Evolutionary conservation across 257 asterid genomes (phyloP).

Genomic region (Cynanchum wilfordii): DNA sequence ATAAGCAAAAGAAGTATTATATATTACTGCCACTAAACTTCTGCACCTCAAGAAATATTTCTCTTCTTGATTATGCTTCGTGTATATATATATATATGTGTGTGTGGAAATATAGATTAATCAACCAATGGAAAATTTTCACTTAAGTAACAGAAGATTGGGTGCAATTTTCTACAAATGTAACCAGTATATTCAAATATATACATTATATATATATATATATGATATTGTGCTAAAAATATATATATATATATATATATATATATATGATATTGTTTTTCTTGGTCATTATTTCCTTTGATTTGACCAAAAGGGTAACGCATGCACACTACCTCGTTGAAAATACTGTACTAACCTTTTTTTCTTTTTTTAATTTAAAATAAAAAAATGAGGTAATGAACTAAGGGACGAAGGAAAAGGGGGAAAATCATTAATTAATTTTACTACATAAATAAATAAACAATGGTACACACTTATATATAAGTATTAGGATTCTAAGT

Average conservation of each 20-base stretch:
- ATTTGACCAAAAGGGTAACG: not conserved
- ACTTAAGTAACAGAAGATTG: not conserved
- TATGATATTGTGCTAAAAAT: too few relatives aligned
- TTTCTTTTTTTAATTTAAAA: too few relatives aligned
- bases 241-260: too few relatives aligned
- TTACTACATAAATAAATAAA: too few relatives aligned
- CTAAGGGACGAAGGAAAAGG: not conserved
- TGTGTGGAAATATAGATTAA: not conserved
- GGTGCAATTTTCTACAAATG: not conserved
- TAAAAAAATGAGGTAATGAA: not conserved
- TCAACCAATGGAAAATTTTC: not conserved
- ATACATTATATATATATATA: too few relatives aligned
- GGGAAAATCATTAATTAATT: too few relatives aligned
- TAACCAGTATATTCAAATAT: not conserved
- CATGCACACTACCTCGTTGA: not conserved
- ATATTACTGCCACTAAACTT: too few relatives aligned
- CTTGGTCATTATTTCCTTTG: not conserved
- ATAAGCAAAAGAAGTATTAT: too few relatives aligned
- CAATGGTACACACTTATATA: too few relatives aligned
- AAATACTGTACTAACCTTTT: not conserved
- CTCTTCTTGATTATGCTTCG: not conserved
- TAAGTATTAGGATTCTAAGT: too few relatives aligned
- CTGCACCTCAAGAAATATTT: not conserved
- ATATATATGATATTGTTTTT: not conserved
- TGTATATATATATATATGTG: not conserved